Conservation (phyloP, 345 rosid species). For the Eutrema japonicum region DNA sequence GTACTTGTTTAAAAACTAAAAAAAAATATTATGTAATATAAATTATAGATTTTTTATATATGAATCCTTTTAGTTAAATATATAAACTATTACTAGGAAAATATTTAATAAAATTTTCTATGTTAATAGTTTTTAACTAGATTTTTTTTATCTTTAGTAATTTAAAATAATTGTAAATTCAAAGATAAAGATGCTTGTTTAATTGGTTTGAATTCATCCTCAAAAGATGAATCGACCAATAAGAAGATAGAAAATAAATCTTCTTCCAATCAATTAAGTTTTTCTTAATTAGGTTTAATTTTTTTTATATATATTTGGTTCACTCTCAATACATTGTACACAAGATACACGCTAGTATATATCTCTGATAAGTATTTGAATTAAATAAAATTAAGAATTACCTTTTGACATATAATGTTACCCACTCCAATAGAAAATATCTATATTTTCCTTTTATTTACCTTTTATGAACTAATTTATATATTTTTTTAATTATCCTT, state of each 20-base stretch:
- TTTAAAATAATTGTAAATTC: background rate
- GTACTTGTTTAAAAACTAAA: no score
- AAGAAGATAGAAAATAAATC: background rate
- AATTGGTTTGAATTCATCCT: background rate
- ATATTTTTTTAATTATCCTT: background rate
- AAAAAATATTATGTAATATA: background rate
- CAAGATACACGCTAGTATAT: background rate
- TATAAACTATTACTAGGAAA: background rate
- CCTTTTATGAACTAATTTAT: background rate
- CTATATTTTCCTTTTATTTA: background rate
- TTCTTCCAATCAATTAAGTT: background rate
- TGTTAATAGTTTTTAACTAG: background rate
- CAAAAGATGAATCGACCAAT: background rate
- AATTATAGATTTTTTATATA: background rate
- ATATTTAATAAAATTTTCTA: background rate
- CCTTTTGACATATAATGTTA: conserved; percentile 15
- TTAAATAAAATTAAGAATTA: background rate
- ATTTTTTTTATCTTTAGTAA: background rate
- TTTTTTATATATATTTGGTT: background rate
- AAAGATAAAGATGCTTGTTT: background rate
- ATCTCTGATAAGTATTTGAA: conserved; percentile 4
- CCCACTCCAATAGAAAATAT: conserved; percentile 2
- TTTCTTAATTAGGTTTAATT: background rate
- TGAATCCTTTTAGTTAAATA: background rate
- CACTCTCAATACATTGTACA: conserved; percentile 9